Evolutionary conservation across 1,284 basidiomycete species (phyloP).

Genomic region (Microbotryum silenes-acaulis): DNA sequence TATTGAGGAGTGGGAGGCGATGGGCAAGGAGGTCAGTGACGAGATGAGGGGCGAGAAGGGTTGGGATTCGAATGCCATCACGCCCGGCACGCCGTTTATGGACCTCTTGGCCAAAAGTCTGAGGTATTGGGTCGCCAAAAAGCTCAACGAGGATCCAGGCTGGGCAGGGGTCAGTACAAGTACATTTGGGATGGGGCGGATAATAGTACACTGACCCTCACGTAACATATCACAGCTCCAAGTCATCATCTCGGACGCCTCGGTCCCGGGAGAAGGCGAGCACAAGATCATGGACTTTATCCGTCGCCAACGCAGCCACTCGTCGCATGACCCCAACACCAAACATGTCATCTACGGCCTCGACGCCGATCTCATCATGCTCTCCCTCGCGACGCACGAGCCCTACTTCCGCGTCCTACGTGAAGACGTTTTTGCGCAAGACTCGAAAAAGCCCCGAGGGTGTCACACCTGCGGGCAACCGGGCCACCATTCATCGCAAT

Average conservation of each 20-base stretch:
- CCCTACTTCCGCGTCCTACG: slow-evolving; percentile 94
- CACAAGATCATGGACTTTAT: slow-evolving; percentile 99
- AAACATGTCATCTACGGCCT: slow-evolving; percentile 96
- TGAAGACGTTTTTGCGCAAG: slow-evolving; percentile 91
- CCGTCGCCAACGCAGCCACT: slow-evolving; percentile 76
- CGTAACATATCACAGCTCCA: slow-evolving; percentile 54
- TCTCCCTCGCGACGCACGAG: slow-evolving; percentile 94
- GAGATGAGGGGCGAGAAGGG: slow-evolving; percentile 74
- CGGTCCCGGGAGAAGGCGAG: slow-evolving; percentile 96
- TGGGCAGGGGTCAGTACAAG: slow-evolving; percentile 60
- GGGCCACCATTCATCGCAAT: slow-evolving; percentile 90
- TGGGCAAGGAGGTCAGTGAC: slow-evolving; percentile 82
- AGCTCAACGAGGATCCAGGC: slow-evolving; percentile 88
- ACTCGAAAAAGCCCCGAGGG: slow-evolving; percentile 55
- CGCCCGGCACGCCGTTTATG: slow-evolving; percentile 96
- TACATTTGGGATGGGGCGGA: too few relatives aligned
- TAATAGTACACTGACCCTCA: too few relatives aligned
- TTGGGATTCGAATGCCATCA: slow-evolving; percentile 99
- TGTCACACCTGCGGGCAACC: slow-evolving; percentile 89
- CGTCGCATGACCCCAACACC: slow-evolving; percentile 88
- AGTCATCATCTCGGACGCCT: slow-evolving; percentile 94
- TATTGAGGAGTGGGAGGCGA: slow-evolving; percentile 79
- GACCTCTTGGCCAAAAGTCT: slow-evolving; percentile 76
- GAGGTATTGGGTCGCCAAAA: slow-evolving; percentile 92
- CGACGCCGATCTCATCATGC: slow-evolving; percentile 99